Percentiles rank a stretch among this genome's conserved stretches.
phyloP scores from a whole-genome alignment of 495 filamentous ascomycete genomes.

The Cryomyces minteri region DNA sequence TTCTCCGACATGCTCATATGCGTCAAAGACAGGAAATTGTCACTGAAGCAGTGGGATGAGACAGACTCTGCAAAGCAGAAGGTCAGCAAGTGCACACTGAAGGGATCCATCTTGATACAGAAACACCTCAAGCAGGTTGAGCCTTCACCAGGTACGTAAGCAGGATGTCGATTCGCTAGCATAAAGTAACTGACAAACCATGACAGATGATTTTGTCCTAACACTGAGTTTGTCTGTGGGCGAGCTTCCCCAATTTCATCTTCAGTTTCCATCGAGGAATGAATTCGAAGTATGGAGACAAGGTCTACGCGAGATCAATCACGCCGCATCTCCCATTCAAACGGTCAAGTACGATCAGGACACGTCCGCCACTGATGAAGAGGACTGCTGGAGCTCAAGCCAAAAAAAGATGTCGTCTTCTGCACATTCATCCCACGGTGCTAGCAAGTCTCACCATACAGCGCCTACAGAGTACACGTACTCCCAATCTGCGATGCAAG shows the following conservation, averaged over 20 bases:
- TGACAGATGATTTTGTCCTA: conserved; percentile 59
- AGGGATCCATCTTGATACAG: conserved; percentile 96
- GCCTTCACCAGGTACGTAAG: conserved; percentile 29
- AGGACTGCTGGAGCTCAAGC: conserved; percentile 53
- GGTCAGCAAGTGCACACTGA: conserved; percentile 71
- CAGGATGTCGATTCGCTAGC: not conserved
- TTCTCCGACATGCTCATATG: conserved; percentile 99
- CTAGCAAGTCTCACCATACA: conserved; percentile 52
- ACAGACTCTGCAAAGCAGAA: conserved; percentile 22
- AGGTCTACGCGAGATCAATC: conserved; percentile 69
- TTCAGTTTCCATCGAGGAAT: conserved; percentile 69
- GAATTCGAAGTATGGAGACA: conserved; percentile 88
- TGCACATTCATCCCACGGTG: conserved; percentile 71
- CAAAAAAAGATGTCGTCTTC: conserved; percentile 44
- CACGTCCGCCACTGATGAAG: conserved; percentile 71
- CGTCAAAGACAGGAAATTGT: conserved; percentile 83
- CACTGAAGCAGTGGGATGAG: conserved; percentile 41
- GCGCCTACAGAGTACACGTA: conserved; percentile 68
- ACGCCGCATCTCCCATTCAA: conserved; percentile 31
- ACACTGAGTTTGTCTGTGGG: conserved; percentile 82
- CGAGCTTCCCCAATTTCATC: conserved; percentile 92
- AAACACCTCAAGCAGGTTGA: conserved; percentile 93
- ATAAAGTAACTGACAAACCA: conserved; percentile 2
- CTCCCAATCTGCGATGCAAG: conserved; percentile 26
- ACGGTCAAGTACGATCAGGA: conserved; percentile 59